Conservation (phyloP, 2,329 filamentous ascomycete genomes). For the Pseudocercospora macadamiae region DNA sequence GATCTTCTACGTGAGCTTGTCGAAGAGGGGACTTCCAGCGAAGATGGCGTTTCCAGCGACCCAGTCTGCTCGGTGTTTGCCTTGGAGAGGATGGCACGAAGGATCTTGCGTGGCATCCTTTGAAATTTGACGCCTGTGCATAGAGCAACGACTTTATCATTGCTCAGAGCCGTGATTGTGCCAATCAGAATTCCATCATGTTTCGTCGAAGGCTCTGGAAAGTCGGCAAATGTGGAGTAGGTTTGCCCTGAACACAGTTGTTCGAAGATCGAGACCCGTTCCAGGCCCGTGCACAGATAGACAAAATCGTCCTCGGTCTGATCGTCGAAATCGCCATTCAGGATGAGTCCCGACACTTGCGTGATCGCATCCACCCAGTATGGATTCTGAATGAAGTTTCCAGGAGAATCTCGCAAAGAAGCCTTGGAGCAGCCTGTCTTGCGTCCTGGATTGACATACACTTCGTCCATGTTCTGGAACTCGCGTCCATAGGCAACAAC, state of each 20-base stretch:
- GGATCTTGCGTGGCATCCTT: slow-evolving; percentile 5
- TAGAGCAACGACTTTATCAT: not conserved
- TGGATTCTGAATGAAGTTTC: slow-evolving; percentile 38
- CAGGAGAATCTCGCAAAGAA: slow-evolving; percentile 9
- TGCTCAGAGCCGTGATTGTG: not conserved
- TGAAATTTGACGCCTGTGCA: slow-evolving; percentile 1
- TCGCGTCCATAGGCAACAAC: not conserved
- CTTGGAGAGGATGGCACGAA: not conserved
- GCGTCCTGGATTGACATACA: not conserved
- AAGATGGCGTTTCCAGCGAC: not conserved
- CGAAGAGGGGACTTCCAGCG: not conserved
- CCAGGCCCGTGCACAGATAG: not conserved
- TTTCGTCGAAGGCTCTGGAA: not conserved
- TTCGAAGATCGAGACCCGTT: not conserved
- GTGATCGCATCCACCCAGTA: slow-evolving; percentile 26
- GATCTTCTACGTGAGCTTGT: not conserved
- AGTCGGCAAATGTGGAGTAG: not conserved
- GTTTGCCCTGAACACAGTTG: not conserved
- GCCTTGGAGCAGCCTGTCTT: not conserved
- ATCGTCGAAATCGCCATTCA: slow-evolving; percentile 31
- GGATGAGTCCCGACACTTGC: slow-evolving; percentile 27
- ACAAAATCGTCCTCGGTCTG: not conserved
- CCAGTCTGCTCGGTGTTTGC: not conserved
- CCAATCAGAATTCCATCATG: not conserved
- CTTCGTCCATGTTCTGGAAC: not conserved